Conservation (phyloP, 2,329 filamentous ascomycete species). For the Phialemonium atrogriseum region DNA sequence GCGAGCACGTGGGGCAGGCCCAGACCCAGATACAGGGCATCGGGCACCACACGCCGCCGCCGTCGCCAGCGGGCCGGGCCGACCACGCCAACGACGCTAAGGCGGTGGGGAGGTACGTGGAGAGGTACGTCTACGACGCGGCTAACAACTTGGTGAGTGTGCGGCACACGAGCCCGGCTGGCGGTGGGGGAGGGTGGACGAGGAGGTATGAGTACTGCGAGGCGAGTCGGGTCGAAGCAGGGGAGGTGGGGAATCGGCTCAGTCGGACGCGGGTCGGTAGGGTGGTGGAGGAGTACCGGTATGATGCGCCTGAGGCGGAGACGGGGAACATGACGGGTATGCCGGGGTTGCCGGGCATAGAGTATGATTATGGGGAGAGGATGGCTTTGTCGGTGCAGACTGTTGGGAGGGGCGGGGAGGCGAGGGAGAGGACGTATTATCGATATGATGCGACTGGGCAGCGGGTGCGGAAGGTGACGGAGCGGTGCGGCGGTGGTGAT, state of each 20-base stretch:
- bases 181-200: conserved; percentile 8
- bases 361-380: background rate
- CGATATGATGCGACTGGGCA: conserved; percentile 13
- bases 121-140: conserved; percentile 11
- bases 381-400: conserved; percentile 1
- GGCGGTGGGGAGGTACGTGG: conserved; percentile 5
- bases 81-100: background rate
- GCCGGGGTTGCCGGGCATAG: background rate
- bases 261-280: background rate
- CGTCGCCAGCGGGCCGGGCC: background rate
- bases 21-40: background rate
- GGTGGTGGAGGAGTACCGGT: background rate
- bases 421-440: conserved; percentile 16
- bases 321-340: background rate
- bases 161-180: conserved; percentile 5
- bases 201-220: conserved; percentile 9
- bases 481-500: no score
- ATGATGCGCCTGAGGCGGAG: background rate
- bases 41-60: background rate
- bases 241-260: conserved; percentile 7
- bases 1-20: conserved; percentile 9
- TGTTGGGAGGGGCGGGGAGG: background rate
- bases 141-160: conserved; percentile 10
- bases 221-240: conserved; percentile 2
- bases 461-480: conserved; percentile 17